These are phyloP conservation scores for Sherardia arvensis DNA, from an alignment of 257 asterid species.

Conservation along the genomic window DNA sequence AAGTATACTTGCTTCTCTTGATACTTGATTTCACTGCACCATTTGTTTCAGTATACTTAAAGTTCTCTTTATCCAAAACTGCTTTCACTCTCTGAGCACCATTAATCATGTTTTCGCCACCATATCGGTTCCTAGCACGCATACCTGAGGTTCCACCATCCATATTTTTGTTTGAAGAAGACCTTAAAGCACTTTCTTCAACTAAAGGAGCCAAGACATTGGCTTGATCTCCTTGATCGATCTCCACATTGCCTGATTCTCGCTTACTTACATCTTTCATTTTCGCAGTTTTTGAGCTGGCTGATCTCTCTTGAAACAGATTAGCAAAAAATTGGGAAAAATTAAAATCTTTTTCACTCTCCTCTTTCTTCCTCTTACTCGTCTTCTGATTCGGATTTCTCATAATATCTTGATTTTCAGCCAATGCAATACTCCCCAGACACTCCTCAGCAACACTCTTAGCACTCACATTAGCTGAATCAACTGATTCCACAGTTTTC, in stretches of 20 bases:
- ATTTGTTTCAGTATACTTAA: conserved; percentile 21
- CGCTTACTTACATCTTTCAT: conserved; percentile 21
- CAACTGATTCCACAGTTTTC: conserved; percentile 35
- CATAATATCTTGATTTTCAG: conserved; percentile 31
- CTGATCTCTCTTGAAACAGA: conserved; percentile 34
- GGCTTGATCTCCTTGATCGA: conserved; percentile 17
- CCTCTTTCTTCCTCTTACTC: conserved; percentile 37
- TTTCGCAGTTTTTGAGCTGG: conserved; percentile 29
- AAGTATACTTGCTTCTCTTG: conserved; percentile 29
- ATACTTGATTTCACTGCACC: conserved; percentile 26
- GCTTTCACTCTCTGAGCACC: conserved; percentile 22
- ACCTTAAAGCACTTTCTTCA: conserved; percentile 27
- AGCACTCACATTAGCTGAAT: conserved; percentile 22
- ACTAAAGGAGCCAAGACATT: conserved; percentile 39
- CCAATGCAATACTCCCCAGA: conserved; percentile 21
- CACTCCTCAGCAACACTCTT: conserved; percentile 37
- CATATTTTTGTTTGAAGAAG: conserved; percentile 12
- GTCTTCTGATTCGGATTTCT: conserved; percentile 27
- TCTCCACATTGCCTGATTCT: conserved; percentile 29
- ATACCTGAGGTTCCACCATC: conserved; percentile 15
- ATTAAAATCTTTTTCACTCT: conserved; percentile 24
- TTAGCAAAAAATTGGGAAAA: conserved; percentile 27
- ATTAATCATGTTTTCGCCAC: conserved; percentile 16
- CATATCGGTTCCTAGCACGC: conserved; percentile 13
- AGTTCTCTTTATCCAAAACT: conserved; percentile 20